A percentile compares a stretch with the other conserved stretches of the same genome.
Conservation (phyloP, 202 grass and related monocot species). For the Schoenoplectus triqueter region DNA sequence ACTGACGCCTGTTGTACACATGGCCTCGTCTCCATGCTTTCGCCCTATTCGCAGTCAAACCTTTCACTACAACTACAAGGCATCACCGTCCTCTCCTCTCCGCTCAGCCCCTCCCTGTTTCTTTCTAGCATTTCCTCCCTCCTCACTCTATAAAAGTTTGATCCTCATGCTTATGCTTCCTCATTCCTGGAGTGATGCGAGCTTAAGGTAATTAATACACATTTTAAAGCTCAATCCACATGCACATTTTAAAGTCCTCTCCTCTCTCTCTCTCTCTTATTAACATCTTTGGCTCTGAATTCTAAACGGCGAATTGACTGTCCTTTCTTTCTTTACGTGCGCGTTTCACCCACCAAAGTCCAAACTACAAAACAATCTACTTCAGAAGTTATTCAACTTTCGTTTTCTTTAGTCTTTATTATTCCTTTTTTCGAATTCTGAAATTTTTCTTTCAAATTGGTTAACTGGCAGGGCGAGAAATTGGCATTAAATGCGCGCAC, state of each 20-base stretch:
- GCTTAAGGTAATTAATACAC: not conserved
- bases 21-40: conserved; percentile 36
- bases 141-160: too few species aligned
- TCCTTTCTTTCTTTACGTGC: conserved; percentile 28
- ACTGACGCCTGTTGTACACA: conserved; percentile 43
- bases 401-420: not conserved
- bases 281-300: conserved; percentile 31
- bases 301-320: not conserved
- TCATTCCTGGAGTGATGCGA: not conserved
- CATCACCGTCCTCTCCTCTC: not conserved
- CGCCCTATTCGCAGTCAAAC: conserved; percentile 20
- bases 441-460: conserved; percentile 22
- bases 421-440: conserved; percentile 21
- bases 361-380: conserved; percentile 29
- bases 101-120: too few species aligned
- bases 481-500: conserved; percentile 35
- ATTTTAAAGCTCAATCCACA: too few species aligned
- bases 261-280: conserved; percentile 2
- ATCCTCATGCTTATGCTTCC: too few species aligned
- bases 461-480: conserved; percentile 3
- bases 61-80: not conserved
- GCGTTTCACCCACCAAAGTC: conserved; percentile 32
- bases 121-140: too few species aligned
- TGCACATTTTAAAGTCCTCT: too few species aligned
- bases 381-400: not conserved